Percentiles rank a stretch among this genome's conserved stretches.
These are phyloP conservation scores for Sodiomyces alkalinus DNA, from an alignment of 2,329 filamentous ascomycete genomes.

Conservation along the genomic window DNA sequence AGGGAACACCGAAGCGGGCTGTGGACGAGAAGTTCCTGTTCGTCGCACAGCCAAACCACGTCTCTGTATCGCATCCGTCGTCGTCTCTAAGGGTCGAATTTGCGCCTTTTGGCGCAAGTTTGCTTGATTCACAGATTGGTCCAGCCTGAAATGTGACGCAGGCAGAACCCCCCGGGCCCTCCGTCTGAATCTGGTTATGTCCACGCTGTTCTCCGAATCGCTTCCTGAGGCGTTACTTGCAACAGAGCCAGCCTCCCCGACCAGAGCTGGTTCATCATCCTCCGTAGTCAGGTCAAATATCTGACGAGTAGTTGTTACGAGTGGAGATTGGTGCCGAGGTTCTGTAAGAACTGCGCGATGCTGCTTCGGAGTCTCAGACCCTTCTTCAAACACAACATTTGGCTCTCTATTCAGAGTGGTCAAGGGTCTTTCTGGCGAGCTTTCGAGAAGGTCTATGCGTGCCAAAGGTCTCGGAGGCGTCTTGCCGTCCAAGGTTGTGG, in stretches of 20 bases:
- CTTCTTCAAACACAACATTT: not conserved
- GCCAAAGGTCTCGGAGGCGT: too few relatives aligned
- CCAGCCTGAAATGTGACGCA: slow-evolving; percentile 51
- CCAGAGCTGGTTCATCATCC: slow-evolving; percentile 4
- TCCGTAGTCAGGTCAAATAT: slow-evolving; percentile 6
- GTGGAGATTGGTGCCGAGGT: not conserved
- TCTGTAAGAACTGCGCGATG: not conserved
- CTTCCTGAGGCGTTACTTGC: slow-evolving; percentile 9
- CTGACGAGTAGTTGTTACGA: not conserved
- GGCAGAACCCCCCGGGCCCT: slow-evolving; percentile 46
- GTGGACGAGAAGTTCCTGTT: slow-evolving; percentile 12
- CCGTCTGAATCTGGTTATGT: slow-evolving; percentile 23
- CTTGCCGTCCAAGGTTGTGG: not conserved
- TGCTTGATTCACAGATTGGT: slow-evolving; percentile 22
- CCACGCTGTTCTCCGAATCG: slow-evolving; percentile 23
- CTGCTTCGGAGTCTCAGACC: not conserved
- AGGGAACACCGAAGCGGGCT: not conserved
- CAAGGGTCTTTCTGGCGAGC: not conserved
- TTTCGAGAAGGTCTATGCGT: too few relatives aligned
- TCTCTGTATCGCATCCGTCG: slow-evolving; percentile 23
- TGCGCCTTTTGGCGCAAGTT: slow-evolving; percentile 14
- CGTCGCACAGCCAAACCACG: slow-evolving; percentile 35
- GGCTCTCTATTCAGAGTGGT: not conserved
- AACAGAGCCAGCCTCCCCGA: slow-evolving; percentile 1
- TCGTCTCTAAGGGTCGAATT: slow-evolving; percentile 15